Evolutionary conservation across 495 filamentous ascomycete genomes (phyloP).

Genomic region (Cercophora newfieldiana): DNA sequence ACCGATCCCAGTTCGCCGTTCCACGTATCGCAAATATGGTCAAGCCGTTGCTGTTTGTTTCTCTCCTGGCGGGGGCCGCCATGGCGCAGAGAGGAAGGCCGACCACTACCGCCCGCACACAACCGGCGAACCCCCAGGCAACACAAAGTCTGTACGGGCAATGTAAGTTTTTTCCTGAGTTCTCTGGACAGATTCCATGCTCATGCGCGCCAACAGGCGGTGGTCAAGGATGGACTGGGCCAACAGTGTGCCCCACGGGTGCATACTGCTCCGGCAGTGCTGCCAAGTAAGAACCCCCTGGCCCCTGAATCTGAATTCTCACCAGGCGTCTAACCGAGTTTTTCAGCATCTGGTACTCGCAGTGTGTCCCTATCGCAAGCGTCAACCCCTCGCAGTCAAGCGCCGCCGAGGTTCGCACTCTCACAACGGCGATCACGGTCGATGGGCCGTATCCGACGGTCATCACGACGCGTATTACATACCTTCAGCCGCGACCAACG

Average conservation of each 20-base stretch:
- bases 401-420: conserved; percentile 16
- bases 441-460: conserved; percentile 25
- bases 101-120: not conserved
- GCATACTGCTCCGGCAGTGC: conserved; percentile 24
- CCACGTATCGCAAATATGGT: conserved; percentile 16
- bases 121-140: not conserved
- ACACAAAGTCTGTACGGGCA: conserved; percentile 26
- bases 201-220: conserved; percentile 14
- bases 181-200: not conserved
- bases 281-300: conserved; percentile 21
- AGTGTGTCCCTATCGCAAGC: conserved; percentile 24
- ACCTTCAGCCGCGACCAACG: conserved; percentile 20
- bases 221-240: conserved; percentile 22
- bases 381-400: not conserved
- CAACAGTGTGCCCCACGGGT: conserved; percentile 20
- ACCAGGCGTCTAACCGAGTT: not conserved
- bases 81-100: conserved; percentile 16
- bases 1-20: not conserved
- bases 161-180: conserved; percentile 15
- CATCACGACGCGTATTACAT: conserved; percentile 27
- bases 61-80: conserved; percentile 15
- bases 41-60: conserved; percentile 10
- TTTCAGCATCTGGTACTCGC: conserved; percentile 27
- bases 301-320: not conserved
- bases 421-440: conserved; percentile 28